These are phyloP conservation scores for Fusarium piperis DNA, from an alignment of 2,329 filamentous ascomycete genomes.

Conservation along the genomic window DNA sequence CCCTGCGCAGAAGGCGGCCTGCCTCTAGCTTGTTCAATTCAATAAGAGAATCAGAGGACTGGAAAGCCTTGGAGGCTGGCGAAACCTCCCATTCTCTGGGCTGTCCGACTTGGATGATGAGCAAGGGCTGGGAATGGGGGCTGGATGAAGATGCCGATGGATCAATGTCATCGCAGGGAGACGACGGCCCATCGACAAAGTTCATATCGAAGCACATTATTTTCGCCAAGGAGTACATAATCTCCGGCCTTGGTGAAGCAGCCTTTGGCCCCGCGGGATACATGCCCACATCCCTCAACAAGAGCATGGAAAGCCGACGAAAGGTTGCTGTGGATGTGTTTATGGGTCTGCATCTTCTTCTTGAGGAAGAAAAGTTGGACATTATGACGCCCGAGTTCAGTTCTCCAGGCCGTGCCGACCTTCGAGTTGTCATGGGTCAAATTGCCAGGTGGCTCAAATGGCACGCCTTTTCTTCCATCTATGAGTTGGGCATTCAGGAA, in stretches of 20 bases:
- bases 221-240: constrained; percentile 72
- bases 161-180: constrained; percentile 37
- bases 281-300: constrained; percentile 68
- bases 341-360: constrained; percentile 83
- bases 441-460: constrained; percentile 86
- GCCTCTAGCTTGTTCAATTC: constrained; percentile 50
- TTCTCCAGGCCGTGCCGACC: constrained; percentile 56
- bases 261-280: constrained; percentile 66
- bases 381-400: constrained; percentile 59
- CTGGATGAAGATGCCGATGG: constrained; percentile 62
- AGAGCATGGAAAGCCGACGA: constrained; percentile 65
- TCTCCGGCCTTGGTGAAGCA: constrained; percentile 65
- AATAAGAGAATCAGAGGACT: constrained; percentile 53
- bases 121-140: constrained; percentile 76
- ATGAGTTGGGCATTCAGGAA: constrained; percentile 64
- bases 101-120: constrained; percentile 68
- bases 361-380: constrained; percentile 88
- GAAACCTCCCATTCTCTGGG: constrained; percentile 60
- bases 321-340: constrained; percentile 74
- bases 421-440: constrained; percentile 83
- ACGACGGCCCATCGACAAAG: constrained; percentile 39
- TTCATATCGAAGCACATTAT: constrained; percentile 64
- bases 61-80: constrained; percentile 58
- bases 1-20: constrained; percentile 46
- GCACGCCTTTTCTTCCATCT: constrained; percentile 58